Evolutionary conservation across 208 protist genomes (phyloP), one percentile per base, ranked within the genome.

Genomic region (Crithidia sp.): DNA sequence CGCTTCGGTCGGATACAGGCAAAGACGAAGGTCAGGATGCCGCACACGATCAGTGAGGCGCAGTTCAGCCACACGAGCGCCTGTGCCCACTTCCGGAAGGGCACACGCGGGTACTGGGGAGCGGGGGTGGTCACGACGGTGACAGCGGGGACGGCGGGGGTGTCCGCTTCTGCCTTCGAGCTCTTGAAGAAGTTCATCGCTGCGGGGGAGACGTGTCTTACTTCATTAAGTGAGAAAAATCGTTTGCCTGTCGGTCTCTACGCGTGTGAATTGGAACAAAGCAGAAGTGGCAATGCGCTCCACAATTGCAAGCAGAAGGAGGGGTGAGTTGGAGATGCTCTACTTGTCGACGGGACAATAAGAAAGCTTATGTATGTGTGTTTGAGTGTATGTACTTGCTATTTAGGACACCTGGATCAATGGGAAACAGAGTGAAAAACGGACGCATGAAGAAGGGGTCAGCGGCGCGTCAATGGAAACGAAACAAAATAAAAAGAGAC

Each of bases 11-110:
- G 44, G 9, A 83, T 81, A 71, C 65, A 84, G 28, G 61, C 49
- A 43, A 84, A 64, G n/a, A 85, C 53, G 28, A 85, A 76, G 9
- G 81, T 69, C n/a, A 78, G 49, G 2, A 52, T 63, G 17, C 83
- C 83, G 71, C 83, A 88, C 2, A 56, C 64, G 10, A 84, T 40
- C 4, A 88, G 73, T 0, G 79, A 82, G 5, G 55, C 65, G 50
- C 71, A 74, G 71, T 69, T 82, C 14, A 82, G 41, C 69, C 76
- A 88, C 16, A 88, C 67, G 40, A 84, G 54, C 16, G 67, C 65
- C 49, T 77, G 67, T 7, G 66, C 44, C 63, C 55, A 61, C 50
- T 62, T 55, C 47, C 64, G 77, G 59, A 50, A 71, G 13, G 49
- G 41, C 9, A 69, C 41, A 28, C 75, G 75, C 2, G 75, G 67